Evolutionary conservation across 129 eudicot genomes (phyloP), one percentile per base, ranked within the genome.

Genomic region (Tagetes patula): DNA sequence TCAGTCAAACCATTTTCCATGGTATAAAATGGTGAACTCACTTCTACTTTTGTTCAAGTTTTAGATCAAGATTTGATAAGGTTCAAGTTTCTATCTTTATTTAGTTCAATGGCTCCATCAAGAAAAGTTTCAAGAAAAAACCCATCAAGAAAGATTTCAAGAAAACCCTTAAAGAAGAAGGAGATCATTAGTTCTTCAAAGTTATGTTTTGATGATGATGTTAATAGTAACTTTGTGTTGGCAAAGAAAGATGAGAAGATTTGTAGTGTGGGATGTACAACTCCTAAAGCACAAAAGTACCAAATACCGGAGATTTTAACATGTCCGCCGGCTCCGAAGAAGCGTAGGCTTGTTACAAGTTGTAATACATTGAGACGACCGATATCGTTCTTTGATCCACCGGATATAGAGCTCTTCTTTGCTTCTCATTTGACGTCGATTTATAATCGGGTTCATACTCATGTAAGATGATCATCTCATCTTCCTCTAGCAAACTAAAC

Each of bases 261-360:
- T 39, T 71, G 32, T 27, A 72, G 32, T 36, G 69, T 59, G 39
- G 89, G 81, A 3, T 92, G 96, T 71, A 82, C 91, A 6, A 92
- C 98, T 9, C 98, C 98, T 6, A 92, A 92, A 65, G 85, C 91
- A 1, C 81, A 92, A 55, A 92, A 78, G 71, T 80, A 67, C 31
- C 73, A 82, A 32, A 87, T 92, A 76, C 98, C 98, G 20, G 86
- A 87, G 81, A 92, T 85, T 71, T 11, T 43, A 38, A 87, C 91
- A 0, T 92, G 98, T 71, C 98, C 98, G 3, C 98, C 98, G 7
- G 94, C 98, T 2, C 98, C 98, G 0, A 92, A 79, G 81, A 92
- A 92, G 83, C 54, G 83, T 61, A 80, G 89, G 54, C 8, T 64
- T 2, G 36, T 52, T 37, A 13, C 86, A 1, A 72, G 69, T 43